Conservation (phyloP, 345 rosid species). For the Rhodamnia argentea region DNA sequence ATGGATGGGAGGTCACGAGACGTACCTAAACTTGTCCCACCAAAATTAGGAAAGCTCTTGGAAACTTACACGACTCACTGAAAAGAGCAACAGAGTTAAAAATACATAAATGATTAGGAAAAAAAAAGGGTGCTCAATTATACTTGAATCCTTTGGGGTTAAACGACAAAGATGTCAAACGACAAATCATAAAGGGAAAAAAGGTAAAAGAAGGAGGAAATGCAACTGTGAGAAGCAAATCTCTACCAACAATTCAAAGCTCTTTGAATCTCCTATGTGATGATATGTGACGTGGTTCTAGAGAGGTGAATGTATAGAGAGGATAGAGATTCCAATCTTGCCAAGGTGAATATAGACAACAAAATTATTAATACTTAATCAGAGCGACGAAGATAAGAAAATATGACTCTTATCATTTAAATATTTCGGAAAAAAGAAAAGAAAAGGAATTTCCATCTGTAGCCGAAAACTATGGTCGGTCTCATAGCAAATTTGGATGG, state of each 20-base stretch:
- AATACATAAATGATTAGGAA: not conserved
- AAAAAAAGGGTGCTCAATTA: not conserved
- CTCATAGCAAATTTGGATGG: not conserved
- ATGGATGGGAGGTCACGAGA: not conserved
- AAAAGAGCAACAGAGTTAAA: not conserved
- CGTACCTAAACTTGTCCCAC: not conserved
- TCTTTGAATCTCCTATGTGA: not conserved
- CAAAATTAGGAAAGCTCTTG: not conserved
- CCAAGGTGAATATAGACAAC: not conserved
- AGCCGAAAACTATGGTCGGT: not conserved
- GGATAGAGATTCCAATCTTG: not conserved
- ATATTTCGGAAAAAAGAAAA: not conserved
- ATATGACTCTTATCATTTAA: not conserved
- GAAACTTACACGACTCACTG: not conserved
- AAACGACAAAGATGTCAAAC: not conserved
- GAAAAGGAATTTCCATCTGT: not conserved
- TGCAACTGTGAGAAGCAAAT: not conserved
- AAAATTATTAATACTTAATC: not conserved
- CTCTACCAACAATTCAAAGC: not conserved
- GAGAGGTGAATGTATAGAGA: not conserved
- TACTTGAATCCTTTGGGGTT: not conserved
- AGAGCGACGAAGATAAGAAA: not conserved
- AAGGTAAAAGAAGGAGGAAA: not conserved
- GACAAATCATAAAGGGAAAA: not conserved
- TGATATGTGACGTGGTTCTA: not conserved